Conservation (phyloP, 2,329 filamentous ascomycete species). For the Trichoderma asperellum region DNA sequence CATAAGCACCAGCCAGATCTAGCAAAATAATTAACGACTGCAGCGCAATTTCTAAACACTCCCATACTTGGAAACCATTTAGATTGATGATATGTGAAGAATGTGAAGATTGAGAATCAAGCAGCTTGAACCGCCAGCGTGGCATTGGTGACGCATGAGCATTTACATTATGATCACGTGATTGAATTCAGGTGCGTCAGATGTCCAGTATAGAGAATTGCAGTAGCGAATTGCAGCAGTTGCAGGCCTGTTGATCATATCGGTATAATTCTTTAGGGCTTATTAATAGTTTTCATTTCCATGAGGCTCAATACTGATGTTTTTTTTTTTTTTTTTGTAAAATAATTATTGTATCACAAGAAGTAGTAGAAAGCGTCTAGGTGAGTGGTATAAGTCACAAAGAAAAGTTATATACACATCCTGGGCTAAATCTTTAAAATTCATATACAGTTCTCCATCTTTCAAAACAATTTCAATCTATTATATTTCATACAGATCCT, state of each 20-base stretch:
- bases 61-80: not conserved
- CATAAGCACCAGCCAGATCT: not conserved
- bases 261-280: too few species aligned
- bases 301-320: too few species aligned
- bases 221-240: not conserved
- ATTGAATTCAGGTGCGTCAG: not conserved
- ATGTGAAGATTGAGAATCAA: not conserved
- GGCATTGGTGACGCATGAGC: not conserved
- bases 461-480: not conserved
- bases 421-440: not conserved
- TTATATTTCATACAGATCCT: not conserved
- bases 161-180: not conserved
- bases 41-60: not conserved
- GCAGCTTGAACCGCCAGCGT: not conserved
- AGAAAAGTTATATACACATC: not conserved
- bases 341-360: too few species aligned
- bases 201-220: not conserved
- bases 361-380: too few species aligned
- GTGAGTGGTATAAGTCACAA: not conserved
- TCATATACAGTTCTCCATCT: not conserved
- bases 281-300: too few species aligned
- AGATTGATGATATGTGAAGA: not conserved
- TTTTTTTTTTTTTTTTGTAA: too few species aligned
- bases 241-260: too few species aligned
- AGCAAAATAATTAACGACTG: not conserved